Evolutionary conservation across 139 green algal genomes (phyloP), one percentile per base, ranked within the genome.

Genomic region (Diplosphaera chodatii): DNA sequence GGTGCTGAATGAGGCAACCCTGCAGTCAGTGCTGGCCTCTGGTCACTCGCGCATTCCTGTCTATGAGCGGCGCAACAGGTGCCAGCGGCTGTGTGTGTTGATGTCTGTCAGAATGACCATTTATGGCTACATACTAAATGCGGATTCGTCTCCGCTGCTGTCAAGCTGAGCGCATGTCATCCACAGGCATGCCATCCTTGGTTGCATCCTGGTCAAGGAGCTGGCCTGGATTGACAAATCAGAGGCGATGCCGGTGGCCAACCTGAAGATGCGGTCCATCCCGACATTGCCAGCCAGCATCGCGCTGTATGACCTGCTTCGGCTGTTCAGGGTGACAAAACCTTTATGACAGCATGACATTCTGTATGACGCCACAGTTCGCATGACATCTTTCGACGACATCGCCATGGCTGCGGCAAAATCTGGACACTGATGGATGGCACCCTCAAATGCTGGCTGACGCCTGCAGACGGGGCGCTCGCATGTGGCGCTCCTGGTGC

Each of bases 131-230:
- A n/a, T n/a, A n/a, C n/a, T n/a, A n/a, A n/a, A n/a, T n/a, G n/a
- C n/a, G n/a, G n/a, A n/a, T n/a, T 48, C 10, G 37, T 48, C 8
- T 48, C 37, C n/a, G n/a, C n/a, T n/a, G n/a, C n/a, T n/a, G n/a
- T n/a, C n/a, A n/a, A n/a, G n/a, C n/a, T n/a, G n/a, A n/a, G n/a
- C n/a, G n/a, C n/a, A n/a, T n/a, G n/a, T n/a, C n/a, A 48, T 18
- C 3, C 4, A 25, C 48, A 59, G 48, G 48, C 48, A 30, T 30
- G 68, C 75, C 18, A 80, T 89, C 22, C 64, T 89, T 33, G 92
- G 92, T 33, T 74, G 96, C 18, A 84, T 97, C 67, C 77, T 97
- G n/a, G 89, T 90, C 10, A 97, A 97, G 80, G 90, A 96, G 80
- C 79, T 96, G 31, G 74, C 88, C 4, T 23, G 85, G 67, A 55